Evolutionary conservation across 768 basidiomycete species (phyloP), one percentile per base, ranked within the genome.

Genomic region (Cyathus striatus): DNA sequence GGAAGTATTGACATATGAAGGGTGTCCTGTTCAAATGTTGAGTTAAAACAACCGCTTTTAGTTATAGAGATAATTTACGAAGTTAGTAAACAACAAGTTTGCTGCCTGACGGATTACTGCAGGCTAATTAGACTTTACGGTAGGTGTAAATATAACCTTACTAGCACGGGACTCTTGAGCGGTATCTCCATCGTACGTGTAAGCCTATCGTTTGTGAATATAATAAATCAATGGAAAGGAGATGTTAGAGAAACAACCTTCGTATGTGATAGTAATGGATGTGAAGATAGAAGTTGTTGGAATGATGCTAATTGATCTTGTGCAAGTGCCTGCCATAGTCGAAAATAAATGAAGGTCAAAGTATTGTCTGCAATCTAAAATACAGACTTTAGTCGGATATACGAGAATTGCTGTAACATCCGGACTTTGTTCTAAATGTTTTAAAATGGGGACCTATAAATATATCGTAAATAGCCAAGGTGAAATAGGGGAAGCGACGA

Each of bases 111-210:
- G 77, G 43, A 93, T 83, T 14, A 60, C 85, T 86, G 26, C 38
- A 36, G 20, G 32, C 25, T 38, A 20, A 22, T 18, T 30, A 30
- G 27, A 9, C n/a, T 30, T 36, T 7, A 27, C 40, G 13, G n/a
- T 30, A 39, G 12, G 17, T 25, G 24, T 36, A 4, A 34, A 24
- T 16, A 4, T 25, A 37, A 30, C 27, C n/a, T 38, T 44, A 86
- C 88, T 72, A 49, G 70, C 61, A 40, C 91, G 74, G 21, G 61
- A 57, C 24, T 89, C 85, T 57, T 78, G 74, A 0, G 85, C 80
- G 0, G 92, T 94, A 54, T 95, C 91, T 0, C 91, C 91, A 49
- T 95, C 91, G 54, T 90, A 95, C 1, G 86, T 93, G 2, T 79
- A 79, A 10, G 90, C 72, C 76, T 79, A 41, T 13, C 16, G 18